Conservation (phyloP, 495 filamentous ascomycete species). For the Penicillium pulvis region DNA sequence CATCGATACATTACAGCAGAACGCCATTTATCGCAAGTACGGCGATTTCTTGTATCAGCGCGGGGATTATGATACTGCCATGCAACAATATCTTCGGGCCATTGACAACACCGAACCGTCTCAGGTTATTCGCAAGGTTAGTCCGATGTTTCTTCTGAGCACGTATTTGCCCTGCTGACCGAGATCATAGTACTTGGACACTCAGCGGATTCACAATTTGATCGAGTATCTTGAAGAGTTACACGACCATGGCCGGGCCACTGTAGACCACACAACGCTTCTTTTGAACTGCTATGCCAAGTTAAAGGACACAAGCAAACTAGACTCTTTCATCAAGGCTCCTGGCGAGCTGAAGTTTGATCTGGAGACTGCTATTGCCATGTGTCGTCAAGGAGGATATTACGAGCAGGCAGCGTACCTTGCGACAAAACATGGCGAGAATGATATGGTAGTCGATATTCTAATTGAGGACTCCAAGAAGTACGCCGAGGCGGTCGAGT, state of each 20-base stretch:
- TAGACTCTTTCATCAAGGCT: constrained; percentile 95
- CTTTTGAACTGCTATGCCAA: constrained; percentile 98
- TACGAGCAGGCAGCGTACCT: constrained; percentile 95
- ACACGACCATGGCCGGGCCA: constrained; percentile 91
- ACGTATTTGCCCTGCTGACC: not conserved
- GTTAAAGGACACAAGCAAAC: constrained; percentile 90
- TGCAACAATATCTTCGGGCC: constrained; percentile 96
- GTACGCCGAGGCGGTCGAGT: constrained; percentile 84
- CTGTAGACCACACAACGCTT: constrained; percentile 93
- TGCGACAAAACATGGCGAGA: constrained; percentile 90
- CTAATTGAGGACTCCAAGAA: constrained; percentile 92
- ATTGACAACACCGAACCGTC: constrained; percentile 95
- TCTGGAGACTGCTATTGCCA: constrained; percentile 92
- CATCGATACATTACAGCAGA: constrained; percentile 75
- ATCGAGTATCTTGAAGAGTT: constrained; percentile 98
- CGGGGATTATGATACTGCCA: constrained; percentile 91
- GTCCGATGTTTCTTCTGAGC: not conserved
- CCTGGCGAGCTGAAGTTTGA: constrained; percentile 95
- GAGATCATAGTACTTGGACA: constrained; percentile 74
- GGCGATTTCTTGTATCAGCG: constrained; percentile 96
- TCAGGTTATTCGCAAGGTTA: constrained; percentile 87
- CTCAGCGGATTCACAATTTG: constrained; percentile 92
- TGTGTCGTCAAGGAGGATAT: constrained; percentile 98
- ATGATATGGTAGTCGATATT: constrained; percentile 92
- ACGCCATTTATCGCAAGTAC: constrained; percentile 89